Base-by-base conservation (phyloP, 2,329 filamentous ascomycete genomes). In the Diaporthe sp. region DNA sequence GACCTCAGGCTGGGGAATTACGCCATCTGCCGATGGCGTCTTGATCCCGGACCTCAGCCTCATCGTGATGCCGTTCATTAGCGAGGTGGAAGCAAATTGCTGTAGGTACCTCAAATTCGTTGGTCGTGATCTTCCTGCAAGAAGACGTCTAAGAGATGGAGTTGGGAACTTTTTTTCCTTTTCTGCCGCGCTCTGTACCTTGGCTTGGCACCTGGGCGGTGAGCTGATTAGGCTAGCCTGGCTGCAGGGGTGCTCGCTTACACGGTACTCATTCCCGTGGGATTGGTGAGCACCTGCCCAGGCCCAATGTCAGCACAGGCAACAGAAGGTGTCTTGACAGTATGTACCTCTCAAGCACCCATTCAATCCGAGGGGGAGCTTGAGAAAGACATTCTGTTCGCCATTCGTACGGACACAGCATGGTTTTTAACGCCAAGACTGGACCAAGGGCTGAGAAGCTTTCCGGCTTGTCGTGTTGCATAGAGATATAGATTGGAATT, bases 81-180 rank as follows among this genome's bases (percentile, higher is more conserved):
- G 76, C 22, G 51, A 19, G 25, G 42, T 31, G 19, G 31, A n/a
- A 60, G 44, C 44, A 75, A 25, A 39, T 73, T 55, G 49, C 61
- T 65, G 60, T 22, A 12, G 49, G 22, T 44, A n/a, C 31, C 37
- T 44, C 15, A 15, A 53, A 34, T 19, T 31, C 31, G 42, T 22
- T 37, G 55, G 37, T 65, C 19, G 8, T 55, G 19, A 42, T 22
- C 57, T 31, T 42, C 25, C 51, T 15, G 65, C n/a, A 70, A 19
- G 49, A 70, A 49, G 70, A 60, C 67, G 46, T 51, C 28, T 7
- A 49, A n/a, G 28, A 25, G 42, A 44, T 10, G 6, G 46, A 37
- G 31, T 25, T 61, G 65, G 72, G 68, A 72, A 72, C 76, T 77
- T 76, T 78, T 77, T 78, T 79, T 53, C 62, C 75, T 79, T 79